Base-by-base conservation (phyloP, 805 yeast genomes). In the Yamadazyma sp. region DNA sequence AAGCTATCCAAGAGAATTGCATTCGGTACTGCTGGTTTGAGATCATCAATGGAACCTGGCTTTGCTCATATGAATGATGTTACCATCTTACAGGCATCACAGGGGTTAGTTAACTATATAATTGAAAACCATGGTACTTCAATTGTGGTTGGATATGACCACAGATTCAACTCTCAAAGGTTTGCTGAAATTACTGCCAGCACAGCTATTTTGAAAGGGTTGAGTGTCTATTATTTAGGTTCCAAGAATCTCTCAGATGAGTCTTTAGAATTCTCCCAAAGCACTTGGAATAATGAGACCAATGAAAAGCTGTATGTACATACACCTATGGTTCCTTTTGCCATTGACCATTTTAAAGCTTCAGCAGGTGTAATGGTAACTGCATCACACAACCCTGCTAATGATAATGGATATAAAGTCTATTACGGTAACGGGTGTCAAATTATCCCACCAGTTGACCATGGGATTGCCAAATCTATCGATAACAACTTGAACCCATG, bases 401-500 rank as follows among this genome's bases (percentile, higher is more conserved):
- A 75, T 55, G 96, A 88, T 54, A 89, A 89, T 52, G 98, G 98
- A 0, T 91, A 86, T 62, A 91, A 91, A 53, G 98, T 91, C 1
- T 91, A 93, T 63, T 87, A 93, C 78, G 65, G 71, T 7, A 91
- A 91, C 54, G 98, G 96, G 4, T 91, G 97, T 57, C 98, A 93
- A 57, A 93, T 91, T 44, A 86, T 91, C 30, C 89, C 96, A 2
- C 98, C 98, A 0, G 87, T 82, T 51, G 98, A 93, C 52, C 49
- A 50, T 2, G 78, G 72, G 1, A 91, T 91, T 43, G 88, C 96
- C 15, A 41, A 55, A 2, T 52, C 68, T 2, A 91, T 91, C 27
- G 65, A 74, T 17, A 49, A 62, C 10, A 85, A 86, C 49, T 59
- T 86, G 41, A 56, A 45, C 3, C 91, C 95, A 0, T 73, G 83